phyloP scores from a whole-genome alignment of 805 yeast species.

The Candida maris region DNA sequence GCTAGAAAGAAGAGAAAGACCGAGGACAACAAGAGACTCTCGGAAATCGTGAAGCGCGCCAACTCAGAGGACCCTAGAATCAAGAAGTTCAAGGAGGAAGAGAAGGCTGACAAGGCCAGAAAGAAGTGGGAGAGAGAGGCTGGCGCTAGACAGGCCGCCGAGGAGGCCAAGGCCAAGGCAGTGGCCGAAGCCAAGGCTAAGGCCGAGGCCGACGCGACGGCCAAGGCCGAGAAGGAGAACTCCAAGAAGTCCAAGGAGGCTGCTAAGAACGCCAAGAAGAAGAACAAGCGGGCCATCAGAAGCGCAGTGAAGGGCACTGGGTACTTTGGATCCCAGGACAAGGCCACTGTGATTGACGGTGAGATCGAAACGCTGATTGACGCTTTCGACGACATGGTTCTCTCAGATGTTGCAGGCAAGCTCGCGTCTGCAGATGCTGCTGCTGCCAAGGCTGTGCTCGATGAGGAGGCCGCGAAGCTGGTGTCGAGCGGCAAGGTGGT shows the following conservation, averaged over 20 bases:
- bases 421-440: slow-evolving; percentile 54
- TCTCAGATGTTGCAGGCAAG: slow-evolving; percentile 70
- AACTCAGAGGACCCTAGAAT: slow-evolving; percentile 92
- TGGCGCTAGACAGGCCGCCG: slow-evolving; percentile 95
- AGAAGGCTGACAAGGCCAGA: slow-evolving; percentile 90
- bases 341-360: slow-evolving; percentile 64
- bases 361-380: slow-evolving; percentile 81
- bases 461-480: slow-evolving; percentile 52
- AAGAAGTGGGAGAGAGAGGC: slow-evolving; percentile 98
- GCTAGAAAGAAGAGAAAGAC: slow-evolving; percentile 97
- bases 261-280: slow-evolving; percentile 97
- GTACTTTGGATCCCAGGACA: slow-evolving; percentile 77
- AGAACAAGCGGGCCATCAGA: slow-evolving; percentile 60
- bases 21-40: slow-evolving; percentile 89
- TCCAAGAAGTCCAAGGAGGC: slow-evolving; percentile 87
- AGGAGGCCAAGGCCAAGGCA: slow-evolving; percentile 77
- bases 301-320: slow-evolving; percentile 74
- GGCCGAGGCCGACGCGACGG: slow-evolving; percentile 71
- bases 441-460: slow-evolving; percentile 56
- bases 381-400: slow-evolving; percentile 71
- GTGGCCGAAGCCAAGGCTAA: slow-evolving; percentile 85
- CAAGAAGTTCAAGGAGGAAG: slow-evolving; percentile 86
- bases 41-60: slow-evolving; percentile 84
- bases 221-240: slow-evolving; percentile 54
- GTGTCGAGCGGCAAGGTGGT: slow-evolving; percentile 48